These are phyloP conservation scores for Bassia scoparia DNA, from an alignment of 148 eudicot species.

Conservation along the genomic window DNA sequence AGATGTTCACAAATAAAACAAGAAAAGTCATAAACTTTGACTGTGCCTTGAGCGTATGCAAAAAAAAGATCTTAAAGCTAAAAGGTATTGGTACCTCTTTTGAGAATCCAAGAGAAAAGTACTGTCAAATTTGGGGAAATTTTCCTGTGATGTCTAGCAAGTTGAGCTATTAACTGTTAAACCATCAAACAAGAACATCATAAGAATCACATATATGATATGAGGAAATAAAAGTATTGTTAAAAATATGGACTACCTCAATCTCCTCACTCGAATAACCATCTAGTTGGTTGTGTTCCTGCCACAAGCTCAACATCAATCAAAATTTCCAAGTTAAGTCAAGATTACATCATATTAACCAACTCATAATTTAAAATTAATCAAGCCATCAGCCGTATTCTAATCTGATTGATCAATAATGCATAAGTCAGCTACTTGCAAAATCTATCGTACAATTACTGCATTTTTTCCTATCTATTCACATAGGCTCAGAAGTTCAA, in stretches of 20 bases:
- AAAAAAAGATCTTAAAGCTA: background rate
- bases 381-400: background rate
- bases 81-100: constrained; percentile 39
- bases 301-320: constrained; percentile 15
- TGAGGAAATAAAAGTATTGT: background rate
- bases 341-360: background rate
- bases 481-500: background rate
- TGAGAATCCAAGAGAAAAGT: constrained; percentile 36
- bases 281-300: constrained; percentile 62
- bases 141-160: constrained; percentile 67
- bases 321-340: constrained; percentile 1
- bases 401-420: background rate
- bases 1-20: background rate
- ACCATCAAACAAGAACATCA: constrained; percentile 16
- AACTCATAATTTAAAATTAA: background rate
- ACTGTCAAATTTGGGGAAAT: constrained; percentile 43
- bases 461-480: background rate
- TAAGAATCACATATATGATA: background rate
- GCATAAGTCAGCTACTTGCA: background rate
- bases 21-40: background rate
- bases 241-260: constrained; percentile 32
- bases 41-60: background rate
- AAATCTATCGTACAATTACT: background rate
- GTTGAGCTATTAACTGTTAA: constrained; percentile 65
- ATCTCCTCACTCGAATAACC: constrained; percentile 54